A percentile compares a stretch with the other conserved stretches of the same genome.
phyloP scores from a whole-genome alignment of 768 basidiomycete species.

The Leucosporidium yakuticum region DNA sequence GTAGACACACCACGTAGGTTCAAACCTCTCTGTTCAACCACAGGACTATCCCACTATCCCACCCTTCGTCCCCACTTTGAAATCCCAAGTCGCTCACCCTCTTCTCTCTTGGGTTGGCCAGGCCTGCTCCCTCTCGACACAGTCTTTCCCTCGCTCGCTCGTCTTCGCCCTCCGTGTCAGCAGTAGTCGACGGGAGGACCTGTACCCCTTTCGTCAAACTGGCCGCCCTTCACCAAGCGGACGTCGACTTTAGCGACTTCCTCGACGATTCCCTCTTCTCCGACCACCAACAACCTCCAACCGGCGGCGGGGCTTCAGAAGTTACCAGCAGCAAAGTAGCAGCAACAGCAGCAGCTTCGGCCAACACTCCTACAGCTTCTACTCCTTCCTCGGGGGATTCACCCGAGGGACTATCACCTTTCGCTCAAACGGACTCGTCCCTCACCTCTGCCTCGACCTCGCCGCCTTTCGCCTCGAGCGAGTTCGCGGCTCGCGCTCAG shows the following conservation, averaged over 20 bases:
- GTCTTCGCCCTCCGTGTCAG: too few species aligned
- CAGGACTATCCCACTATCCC: too few species aligned
- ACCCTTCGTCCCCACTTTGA: too few species aligned
- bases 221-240: not conserved
- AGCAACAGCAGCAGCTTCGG: not conserved
- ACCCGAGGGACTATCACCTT: constrained; percentile 6
- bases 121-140: too few species aligned
- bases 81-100: too few species aligned
- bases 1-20: too few species aligned
- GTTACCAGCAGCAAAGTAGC: too few species aligned
- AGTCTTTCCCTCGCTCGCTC: too few species aligned
- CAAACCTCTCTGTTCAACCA: too few species aligned
- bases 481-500: constrained; percentile 1
- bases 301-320: too few species aligned
- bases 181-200: not conserved
- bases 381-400: constrained; percentile 23
- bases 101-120: too few species aligned
- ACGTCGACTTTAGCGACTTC: constrained; percentile 22
- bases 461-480: constrained; percentile 3
- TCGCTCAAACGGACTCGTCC: constrained; percentile 7
- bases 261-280: constrained; percentile 13
- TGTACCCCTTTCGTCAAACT: not conserved
- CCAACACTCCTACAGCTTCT: not conserved
- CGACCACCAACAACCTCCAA: not conserved
- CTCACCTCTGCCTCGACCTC: constrained; percentile 25